Conservation (phyloP, 305 asterid genomes). For the Fraxinus albicans region DNA sequence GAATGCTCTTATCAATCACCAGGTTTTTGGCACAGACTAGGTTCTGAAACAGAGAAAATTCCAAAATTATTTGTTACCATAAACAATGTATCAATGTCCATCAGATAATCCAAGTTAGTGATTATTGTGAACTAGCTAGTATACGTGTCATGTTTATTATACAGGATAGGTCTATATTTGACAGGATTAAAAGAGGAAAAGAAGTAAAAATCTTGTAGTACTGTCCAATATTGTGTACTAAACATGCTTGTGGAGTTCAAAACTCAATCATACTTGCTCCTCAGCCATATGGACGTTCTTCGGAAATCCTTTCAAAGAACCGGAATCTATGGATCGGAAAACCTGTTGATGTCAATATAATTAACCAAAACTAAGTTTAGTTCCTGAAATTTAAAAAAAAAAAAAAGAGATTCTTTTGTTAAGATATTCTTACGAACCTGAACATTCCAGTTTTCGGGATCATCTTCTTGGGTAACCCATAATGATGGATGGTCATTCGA, state of each 20-base stretch:
- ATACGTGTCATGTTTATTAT: neutral
- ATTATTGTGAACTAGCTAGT: conserved; percentile 7
- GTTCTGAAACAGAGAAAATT: conserved; percentile 53
- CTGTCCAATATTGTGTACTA: neutral
- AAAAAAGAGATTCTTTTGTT: neutral
- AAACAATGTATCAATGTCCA: neutral
- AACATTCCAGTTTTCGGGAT: conserved; percentile 87
- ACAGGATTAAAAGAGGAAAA: neutral
- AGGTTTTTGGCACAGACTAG: conserved; percentile 76
- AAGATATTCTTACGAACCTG: conserved; percentile 52
- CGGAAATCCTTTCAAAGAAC: conserved; percentile 90
- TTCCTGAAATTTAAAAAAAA: neutral
- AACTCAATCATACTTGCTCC: conserved; percentile 45
- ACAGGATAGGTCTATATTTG: neutral
- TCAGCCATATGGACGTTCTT: conserved; percentile 52
- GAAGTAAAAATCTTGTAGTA: neutral
- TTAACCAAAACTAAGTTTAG: conserved; percentile 12
- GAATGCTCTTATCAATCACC: conserved; percentile 90
- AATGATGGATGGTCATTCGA: conserved; percentile 64
- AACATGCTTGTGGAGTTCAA: neutral
- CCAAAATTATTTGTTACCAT: neutral
- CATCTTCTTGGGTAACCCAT: conserved; percentile 58
- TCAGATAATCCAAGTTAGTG: neutral
- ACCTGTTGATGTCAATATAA: conserved; percentile 43
- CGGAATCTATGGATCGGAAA: conserved; percentile 93